These are phyloP conservation scores for Trichoderma harzianum DNA, from an alignment of 2,329 filamentous ascomycete genomes.

Conservation along the genomic window DNA sequence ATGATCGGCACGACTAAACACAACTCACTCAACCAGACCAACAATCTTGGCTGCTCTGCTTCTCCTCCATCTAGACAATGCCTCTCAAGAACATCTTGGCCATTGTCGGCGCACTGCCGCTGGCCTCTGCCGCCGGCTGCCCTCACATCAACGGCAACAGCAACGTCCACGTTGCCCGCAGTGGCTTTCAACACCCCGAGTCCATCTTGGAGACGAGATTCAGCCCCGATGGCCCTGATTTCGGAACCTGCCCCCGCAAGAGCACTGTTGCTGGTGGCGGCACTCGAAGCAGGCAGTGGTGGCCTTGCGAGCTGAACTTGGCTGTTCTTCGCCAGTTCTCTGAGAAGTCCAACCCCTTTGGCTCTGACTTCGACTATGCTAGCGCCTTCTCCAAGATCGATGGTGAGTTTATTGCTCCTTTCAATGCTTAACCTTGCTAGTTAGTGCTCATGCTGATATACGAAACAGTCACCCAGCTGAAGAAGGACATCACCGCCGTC, in stretches of 20 bases:
- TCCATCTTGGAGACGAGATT: slow-evolving; percentile 13
- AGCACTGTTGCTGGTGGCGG: slow-evolving; percentile 55
- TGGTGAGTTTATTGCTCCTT: slow-evolving; percentile 48
- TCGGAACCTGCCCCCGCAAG: slow-evolving; percentile 18
- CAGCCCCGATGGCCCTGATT: slow-evolving; percentile 17
- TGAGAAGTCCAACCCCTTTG: slow-evolving; percentile 58
- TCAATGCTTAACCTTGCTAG: background rate
- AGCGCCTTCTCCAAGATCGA: slow-evolving; percentile 64
- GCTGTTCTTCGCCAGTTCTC: slow-evolving; percentile 71
- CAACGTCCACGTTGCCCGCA: background rate
- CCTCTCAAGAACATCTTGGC: slow-evolving; percentile 17
- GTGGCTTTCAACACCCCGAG: slow-evolving; percentile 1
- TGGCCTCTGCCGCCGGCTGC: slow-evolving; percentile 13
- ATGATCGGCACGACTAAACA: background rate
- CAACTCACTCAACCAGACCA: background rate
- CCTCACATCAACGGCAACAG: slow-evolving; percentile 17
- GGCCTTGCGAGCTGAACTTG: slow-evolving; percentile 64
- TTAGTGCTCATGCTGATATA: background rate
- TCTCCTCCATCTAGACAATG: slow-evolving; percentile 9
- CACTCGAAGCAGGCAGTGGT: slow-evolving; percentile 68
- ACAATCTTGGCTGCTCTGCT: background rate
- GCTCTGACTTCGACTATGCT: slow-evolving; percentile 66
- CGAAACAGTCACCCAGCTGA: slow-evolving; percentile 49
- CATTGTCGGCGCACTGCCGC: slow-evolving; percentile 18
- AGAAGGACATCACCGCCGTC: slow-evolving; percentile 65